Evolutionary conservation across 305 asterid species (phyloP).

Genomic region (Solanum hybrid): DNA sequence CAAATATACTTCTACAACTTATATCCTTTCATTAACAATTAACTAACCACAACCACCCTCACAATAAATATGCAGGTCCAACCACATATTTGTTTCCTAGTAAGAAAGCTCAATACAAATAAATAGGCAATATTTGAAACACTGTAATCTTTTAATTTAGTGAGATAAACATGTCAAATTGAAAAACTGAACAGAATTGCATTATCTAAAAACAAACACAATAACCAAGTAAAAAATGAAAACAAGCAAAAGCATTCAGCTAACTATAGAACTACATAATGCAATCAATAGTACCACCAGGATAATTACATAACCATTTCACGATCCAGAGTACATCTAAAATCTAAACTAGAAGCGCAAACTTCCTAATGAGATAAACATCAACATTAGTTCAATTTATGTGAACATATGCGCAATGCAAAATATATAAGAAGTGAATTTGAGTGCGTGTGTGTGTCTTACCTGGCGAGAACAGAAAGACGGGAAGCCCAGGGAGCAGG

Average conservation of each 20-base stretch:
- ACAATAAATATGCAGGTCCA: not conserved
- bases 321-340: not conserved
- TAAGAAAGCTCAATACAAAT: not conserved
- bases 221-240: not conserved
- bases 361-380: not conserved
- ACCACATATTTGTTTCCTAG: not conserved
- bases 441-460: not conserved
- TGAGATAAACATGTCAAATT: not conserved
- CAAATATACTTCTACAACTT: not conserved
- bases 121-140: not conserved
- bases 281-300: not conserved
- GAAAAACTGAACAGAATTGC: not conserved
- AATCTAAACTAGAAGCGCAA: not conserved
- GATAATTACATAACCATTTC: not conserved
- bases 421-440: not conserved
- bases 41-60: not conserved
- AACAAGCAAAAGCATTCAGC: not conserved
- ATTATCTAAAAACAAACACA: not conserved
- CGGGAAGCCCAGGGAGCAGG: slow-evolving; percentile 97
- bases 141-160: not conserved
- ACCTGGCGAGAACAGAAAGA: slow-evolving; percentile 78
- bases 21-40: not conserved
- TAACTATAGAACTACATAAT: not conserved
- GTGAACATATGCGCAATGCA: not conserved
- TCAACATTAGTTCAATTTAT: not conserved